Percentiles rank a stretch among this genome's conserved stretches.
phyloP scores from a whole-genome alignment of 345 rosid species.

The Pistacia integerrima region DNA sequence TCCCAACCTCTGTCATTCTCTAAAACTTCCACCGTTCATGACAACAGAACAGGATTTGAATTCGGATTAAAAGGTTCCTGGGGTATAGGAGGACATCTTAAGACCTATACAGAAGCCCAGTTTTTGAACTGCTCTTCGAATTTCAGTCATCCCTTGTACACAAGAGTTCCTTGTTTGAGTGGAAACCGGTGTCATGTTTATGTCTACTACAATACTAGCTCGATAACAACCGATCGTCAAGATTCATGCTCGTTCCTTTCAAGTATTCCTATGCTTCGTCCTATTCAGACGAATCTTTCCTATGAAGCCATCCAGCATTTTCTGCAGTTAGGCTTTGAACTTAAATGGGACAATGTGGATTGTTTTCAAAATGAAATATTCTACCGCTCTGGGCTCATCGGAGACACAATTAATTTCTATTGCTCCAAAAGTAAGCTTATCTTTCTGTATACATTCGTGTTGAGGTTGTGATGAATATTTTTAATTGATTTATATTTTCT shows the following conservation, averaged over 20 bases:
- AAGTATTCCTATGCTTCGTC: constrained; percentile 26
- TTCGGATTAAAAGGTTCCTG: rapidly evolving
- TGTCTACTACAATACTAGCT: constrained; percentile 24
- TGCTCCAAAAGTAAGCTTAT: constrained; percentile 16
- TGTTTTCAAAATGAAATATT: no score
- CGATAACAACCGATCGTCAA: constrained; percentile 15
- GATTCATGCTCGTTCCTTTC: constrained; percentile 33
- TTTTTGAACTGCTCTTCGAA: constrained; percentile 31
- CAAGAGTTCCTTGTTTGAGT: constrained; percentile 33
- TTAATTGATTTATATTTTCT: background rate
- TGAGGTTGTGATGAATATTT: background rate
- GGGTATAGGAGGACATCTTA: no score
- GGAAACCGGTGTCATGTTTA: constrained; percentile 26
- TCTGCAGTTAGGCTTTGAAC: constrained; percentile 43
- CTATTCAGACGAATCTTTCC: constrained; percentile 27
- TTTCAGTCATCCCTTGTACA: constrained; percentile 20
- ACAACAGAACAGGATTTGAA: no score
- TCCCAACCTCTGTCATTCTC: constrained; percentile 23
- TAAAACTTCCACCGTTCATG: no score
- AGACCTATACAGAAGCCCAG: background rate
- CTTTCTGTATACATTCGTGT: constrained; percentile 6
- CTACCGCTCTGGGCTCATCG: no score
- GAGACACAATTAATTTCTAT: no score
- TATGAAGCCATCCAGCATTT: constrained; percentile 27
- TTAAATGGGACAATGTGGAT: constrained; percentile 22